Conservation (phyloP, 2,329 filamentous ascomycete species). For the Colletotrichum higginsianum region DNA sequence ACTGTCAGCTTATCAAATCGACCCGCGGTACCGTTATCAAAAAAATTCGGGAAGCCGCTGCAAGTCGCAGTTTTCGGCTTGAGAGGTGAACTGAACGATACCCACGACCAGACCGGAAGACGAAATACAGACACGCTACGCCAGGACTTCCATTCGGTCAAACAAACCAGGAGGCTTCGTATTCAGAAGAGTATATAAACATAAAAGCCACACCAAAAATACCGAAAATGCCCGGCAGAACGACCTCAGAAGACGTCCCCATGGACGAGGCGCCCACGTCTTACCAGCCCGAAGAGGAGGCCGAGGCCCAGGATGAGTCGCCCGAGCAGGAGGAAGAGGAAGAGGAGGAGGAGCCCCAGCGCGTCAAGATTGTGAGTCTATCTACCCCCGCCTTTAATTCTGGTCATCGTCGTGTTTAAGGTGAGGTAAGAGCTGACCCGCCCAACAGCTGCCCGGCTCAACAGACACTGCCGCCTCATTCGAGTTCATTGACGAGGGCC, state of each 20-base stretch:
- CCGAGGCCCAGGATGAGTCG: slow-evolving; percentile 51
- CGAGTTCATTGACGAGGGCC: slow-evolving; percentile 93
- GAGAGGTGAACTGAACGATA: slow-evolving; percentile 5
- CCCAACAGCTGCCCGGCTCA: slow-evolving; percentile 83
- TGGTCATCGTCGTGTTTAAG: too few species aligned
- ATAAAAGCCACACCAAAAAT: not conserved
- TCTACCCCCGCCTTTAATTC: not conserved
- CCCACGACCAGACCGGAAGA: slow-evolving; percentile 23
- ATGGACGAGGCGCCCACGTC: slow-evolving; percentile 51
- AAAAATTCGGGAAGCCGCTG: slow-evolving; percentile 38
- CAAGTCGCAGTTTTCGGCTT: slow-evolving; percentile 7
- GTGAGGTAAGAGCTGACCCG: slow-evolving; percentile 14
- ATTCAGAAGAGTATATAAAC: not conserved
- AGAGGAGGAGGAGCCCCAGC: slow-evolving; percentile 65
- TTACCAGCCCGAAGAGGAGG: slow-evolving; percentile 53
- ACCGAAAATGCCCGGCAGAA: slow-evolving; percentile 57
- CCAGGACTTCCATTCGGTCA: not conserved
- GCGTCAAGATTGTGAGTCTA: slow-evolving; percentile 72
- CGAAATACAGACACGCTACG: not conserved
- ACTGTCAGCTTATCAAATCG: slow-evolving; percentile 31
- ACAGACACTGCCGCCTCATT: slow-evolving; percentile 93
- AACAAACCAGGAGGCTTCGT: not conserved
- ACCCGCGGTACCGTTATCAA: slow-evolving; percentile 30
- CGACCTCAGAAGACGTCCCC: slow-evolving; percentile 58
- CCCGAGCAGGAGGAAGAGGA: slow-evolving; percentile 62